Evolutionary conservation across 2,329 filamentous ascomycete species (phyloP), one percentile per base, ranked within the genome.

Genomic region (Acrocalymma vagum): DNA sequence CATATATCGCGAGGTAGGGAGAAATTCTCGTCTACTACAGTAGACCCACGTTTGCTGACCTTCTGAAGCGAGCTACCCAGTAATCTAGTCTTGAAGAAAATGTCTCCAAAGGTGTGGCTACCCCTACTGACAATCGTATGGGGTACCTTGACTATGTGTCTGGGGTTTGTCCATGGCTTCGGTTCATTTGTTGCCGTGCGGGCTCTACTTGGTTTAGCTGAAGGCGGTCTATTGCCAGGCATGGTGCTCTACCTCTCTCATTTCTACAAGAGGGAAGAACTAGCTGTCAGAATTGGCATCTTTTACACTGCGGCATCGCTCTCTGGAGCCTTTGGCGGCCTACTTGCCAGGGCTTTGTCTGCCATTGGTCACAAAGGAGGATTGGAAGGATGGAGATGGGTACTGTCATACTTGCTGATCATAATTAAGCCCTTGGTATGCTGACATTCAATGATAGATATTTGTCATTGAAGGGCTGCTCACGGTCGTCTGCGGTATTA

Each of bases 271-370:
- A 72, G 81, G 17, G 70, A 74, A 1, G 81, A 85, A 47, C 69
- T 85, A 48, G 80, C 81, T 1, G 62, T 85, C 25, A 73, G 84
- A 6, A 83, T 87, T 35, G 84, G 82, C 17, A 66, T 86, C 3
- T 86, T 87, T 54, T 87, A 85, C 60, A 85, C 82, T 2, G 81
- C 82, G 3, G 82, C 83, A 0, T 84, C 82, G 3, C 65, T 86
- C 9, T 83, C 81, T 0, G 82, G 82, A 2, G 81, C 82, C 1
- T 85, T 85, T 60, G 81, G 81, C 22, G 82, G 79, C 6, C 71
- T 86, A 2, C 69, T 85, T 6, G 83, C 83, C 7, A 73, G 80
- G 9, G 83, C 82, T 0, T 67, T 86, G 6, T 76, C 77, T 1
- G 74, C 78, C 14, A 83, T 86, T 44, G 80, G 76, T 0, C 72